Conservation (phyloP, 129 eudicot species). For the Saposhnikovia divaricata region DNA sequence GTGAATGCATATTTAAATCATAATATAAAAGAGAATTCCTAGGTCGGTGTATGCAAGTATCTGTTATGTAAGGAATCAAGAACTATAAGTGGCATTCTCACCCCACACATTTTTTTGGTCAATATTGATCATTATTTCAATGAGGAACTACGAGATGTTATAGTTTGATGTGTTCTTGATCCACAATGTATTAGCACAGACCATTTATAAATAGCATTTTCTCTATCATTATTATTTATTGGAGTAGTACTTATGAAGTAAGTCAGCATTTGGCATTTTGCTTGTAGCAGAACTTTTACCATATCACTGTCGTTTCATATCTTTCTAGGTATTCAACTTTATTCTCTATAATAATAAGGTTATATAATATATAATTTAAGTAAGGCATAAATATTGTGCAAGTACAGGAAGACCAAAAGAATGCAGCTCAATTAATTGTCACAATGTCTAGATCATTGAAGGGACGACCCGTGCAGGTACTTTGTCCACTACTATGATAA, state of each 20-base stretch:
- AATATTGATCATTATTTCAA: constrained; percentile 1
- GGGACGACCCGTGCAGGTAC: constrained; percentile 85
- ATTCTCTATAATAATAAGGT: neutral
- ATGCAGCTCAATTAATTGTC: constrained; percentile 64
- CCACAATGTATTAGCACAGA: neutral
- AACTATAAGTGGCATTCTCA: neutral
- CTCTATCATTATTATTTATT: neutral
- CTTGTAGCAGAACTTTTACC: neutral
- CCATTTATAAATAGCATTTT: neutral
- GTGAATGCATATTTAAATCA: neutral
- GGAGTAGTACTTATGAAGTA: neutral
- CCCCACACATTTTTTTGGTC: neutral
- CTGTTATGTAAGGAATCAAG: neutral
- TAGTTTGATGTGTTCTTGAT: neutral
- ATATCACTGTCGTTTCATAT: neutral
- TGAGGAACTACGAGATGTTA: neutral
- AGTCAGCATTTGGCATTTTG: neutral
- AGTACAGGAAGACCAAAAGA: constrained; percentile 74
- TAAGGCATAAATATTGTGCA: constrained; percentile 4
- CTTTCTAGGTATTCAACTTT: neutral
- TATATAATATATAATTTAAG: neutral
- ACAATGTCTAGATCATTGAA: constrained; percentile 89
- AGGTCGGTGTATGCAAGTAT: neutral
- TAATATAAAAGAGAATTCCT: neutral
- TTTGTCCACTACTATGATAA: neutral